Percentiles rank a stretch among this genome's conserved stretches.
These are phyloP conservation scores for Westerdykella ornata DNA, from an alignment of 2,329 filamentous ascomycete species.

Conservation along the genomic window DNA sequence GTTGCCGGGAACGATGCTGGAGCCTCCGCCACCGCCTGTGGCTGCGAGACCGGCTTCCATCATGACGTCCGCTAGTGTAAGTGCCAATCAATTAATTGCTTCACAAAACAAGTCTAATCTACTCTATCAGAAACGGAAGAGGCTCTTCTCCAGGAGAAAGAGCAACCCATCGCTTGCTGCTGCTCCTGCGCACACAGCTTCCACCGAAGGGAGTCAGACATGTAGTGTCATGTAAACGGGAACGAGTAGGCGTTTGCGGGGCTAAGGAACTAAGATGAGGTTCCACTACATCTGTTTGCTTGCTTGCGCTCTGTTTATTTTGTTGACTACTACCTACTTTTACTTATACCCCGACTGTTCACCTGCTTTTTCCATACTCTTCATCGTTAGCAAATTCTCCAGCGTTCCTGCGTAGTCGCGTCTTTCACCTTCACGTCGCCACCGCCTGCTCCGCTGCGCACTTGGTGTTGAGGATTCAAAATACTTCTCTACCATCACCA, in stretches of 20 bases:
- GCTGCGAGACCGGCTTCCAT: constrained; percentile 9
- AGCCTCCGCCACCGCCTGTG: constrained; percentile 8
- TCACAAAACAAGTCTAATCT: constrained; percentile 16
- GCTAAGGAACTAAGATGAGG: neutral
- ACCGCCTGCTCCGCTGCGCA: no score
- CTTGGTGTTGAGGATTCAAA: no score
- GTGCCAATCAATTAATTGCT: neutral
- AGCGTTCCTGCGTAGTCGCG: no score
- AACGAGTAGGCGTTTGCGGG: no score
- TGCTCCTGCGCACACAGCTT: neutral
- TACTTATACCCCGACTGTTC: neutral
- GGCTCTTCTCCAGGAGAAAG: constrained; percentile 15
- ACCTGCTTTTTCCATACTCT: no score
- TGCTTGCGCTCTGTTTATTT: neutral
- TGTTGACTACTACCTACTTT: neutral
- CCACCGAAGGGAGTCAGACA: constrained; percentile 7
- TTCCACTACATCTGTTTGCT: neutral
- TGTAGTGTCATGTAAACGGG: constrained; percentile 7
- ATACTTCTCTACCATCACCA: no score
- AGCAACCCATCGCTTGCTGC: neutral
- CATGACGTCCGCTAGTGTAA: constrained; percentile 8
- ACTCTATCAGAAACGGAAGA: constrained; percentile 21
- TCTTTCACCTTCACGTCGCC: no score
- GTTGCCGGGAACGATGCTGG: constrained; percentile 11
- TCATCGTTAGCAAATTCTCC: no score